These are phyloP conservation scores for Tolypocladium amazonense DNA, from an alignment of 2,329 filamentous ascomycete genomes.

Conservation along the genomic window DNA sequence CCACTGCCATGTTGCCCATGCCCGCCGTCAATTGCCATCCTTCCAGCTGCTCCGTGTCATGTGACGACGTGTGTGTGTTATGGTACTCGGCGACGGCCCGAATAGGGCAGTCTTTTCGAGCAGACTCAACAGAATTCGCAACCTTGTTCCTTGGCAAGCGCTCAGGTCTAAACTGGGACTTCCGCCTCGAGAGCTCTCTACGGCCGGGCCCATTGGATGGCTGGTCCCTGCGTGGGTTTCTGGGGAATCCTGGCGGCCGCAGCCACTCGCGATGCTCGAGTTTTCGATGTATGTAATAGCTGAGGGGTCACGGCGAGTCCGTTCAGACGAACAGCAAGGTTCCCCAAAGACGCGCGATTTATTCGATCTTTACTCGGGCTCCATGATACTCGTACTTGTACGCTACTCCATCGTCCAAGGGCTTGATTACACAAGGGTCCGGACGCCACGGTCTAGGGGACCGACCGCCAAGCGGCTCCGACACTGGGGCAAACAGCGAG, in stretches of 20 bases:
- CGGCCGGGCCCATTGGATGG: background rate
- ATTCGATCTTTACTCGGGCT: too few relatives aligned
- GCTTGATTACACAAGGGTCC: background rate
- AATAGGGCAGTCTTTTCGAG: background rate
- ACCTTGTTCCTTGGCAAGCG: background rate
- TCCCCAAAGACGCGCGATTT: background rate
- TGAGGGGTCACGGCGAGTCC: background rate
- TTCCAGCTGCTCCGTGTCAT: background rate
- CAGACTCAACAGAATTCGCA: background rate
- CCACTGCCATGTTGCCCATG: background rate
- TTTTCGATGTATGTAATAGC: background rate
- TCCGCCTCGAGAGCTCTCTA: background rate
- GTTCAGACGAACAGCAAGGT: background rate
- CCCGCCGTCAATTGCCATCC: background rate
- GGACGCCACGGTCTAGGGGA: background rate
- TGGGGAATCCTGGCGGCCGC: background rate
- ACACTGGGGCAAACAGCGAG: background rate
- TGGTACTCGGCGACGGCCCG: background rate
- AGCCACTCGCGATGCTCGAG: background rate
- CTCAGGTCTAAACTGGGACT: background rate
- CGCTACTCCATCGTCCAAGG: background rate
- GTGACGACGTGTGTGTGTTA: background rate
- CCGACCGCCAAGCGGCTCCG: background rate
- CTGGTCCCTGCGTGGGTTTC: background rate
- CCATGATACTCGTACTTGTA: too few relatives aligned